Evolutionary conservation across 202 grass and related monocot species (phyloP).

Genomic region (Panicum hallii): DNA sequence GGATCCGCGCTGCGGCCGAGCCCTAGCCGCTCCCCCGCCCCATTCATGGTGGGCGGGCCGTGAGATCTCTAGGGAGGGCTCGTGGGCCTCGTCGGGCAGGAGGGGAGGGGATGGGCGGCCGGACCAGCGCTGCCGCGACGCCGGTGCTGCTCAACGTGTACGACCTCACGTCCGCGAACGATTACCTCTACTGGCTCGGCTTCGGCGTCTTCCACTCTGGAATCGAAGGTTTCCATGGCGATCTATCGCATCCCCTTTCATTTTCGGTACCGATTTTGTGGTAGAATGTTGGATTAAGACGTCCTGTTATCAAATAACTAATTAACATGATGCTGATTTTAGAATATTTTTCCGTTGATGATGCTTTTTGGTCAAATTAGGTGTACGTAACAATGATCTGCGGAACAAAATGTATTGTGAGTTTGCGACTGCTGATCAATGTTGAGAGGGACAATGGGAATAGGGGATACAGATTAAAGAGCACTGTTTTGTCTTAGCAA

Average conservation of each 20-base stretch:
- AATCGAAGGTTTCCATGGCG: constrained; percentile 63
- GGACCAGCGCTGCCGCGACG: constrained; percentile 44
- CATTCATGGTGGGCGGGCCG: constrained; percentile 60
- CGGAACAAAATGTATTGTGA: not conserved
- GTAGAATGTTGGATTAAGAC: not conserved
- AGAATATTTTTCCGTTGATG: not conserved
- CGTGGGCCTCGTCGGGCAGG: constrained; percentile 38
- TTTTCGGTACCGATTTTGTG: not conserved
- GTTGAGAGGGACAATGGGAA: not conserved
- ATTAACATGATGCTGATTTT: not conserved
- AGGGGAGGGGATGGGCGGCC: constrained; percentile 44
- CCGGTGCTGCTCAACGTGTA: constrained; percentile 88
- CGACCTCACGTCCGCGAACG: constrained; percentile 86
- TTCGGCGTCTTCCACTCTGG: constrained; percentile 92
- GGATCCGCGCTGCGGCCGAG: constrained; percentile 47
- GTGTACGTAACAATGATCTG: not conserved
- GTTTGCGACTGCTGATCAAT: not conserved
- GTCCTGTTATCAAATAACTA: not conserved
- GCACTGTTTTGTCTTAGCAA: constrained; percentile 6
- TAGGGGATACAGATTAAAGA: not conserved
- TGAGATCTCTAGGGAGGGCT: constrained; percentile 54
- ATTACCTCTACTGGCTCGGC: constrained; percentile 89
- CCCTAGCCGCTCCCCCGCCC: constrained; percentile 50
- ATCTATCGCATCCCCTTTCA: not conserved
- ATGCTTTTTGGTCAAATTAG: not conserved